A percentile compares a stretch with the other conserved stretches of the same genome.
Evolutionary conservation across 129 eudicot species (phyloP).

Genomic region (Deinandra increscens): DNA sequence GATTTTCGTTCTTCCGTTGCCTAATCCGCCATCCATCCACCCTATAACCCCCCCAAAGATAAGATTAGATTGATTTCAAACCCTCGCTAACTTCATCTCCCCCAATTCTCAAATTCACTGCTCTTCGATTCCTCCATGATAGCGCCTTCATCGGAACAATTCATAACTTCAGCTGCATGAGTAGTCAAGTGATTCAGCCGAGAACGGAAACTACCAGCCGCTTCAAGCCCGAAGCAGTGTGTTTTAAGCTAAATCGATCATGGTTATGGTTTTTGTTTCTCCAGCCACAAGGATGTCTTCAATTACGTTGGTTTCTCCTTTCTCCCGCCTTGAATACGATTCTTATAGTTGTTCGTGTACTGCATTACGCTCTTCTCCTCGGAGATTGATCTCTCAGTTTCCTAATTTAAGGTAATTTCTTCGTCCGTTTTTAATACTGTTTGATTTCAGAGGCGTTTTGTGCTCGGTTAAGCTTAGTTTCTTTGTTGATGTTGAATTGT

Average conservation of each 20-base stretch:
- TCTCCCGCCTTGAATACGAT: slow-evolving; percentile 14
- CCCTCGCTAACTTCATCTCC: slow-evolving; percentile 7
- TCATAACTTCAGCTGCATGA: slow-evolving; percentile 47
- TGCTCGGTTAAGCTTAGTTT: not conserved
- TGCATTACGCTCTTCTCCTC: slow-evolving; percentile 35
- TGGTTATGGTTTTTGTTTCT: slow-evolving; percentile 46
- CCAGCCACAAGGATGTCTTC: slow-evolving; percentile 33
- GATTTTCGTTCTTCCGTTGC: slow-evolving; percentile 12
- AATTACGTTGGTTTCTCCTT: slow-evolving; percentile 26
- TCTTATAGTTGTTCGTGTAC: slow-evolving; percentile 10
- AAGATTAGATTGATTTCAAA: slow-evolving; percentile 26
- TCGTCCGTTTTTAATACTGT: not conserved
- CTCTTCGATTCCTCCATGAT: slow-evolving; percentile 27
- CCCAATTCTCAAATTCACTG: not conserved
- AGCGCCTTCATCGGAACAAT: slow-evolving; percentile 7
- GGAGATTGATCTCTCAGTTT: slow-evolving; percentile 22
- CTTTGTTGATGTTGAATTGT: slow-evolving; percentile 1
- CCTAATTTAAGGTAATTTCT: slow-evolving; percentile 40
- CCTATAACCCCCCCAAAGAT: slow-evolving; percentile 20
- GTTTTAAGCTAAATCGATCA: slow-evolving; percentile 31
- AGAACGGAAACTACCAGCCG: slow-evolving; percentile 19
- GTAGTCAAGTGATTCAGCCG: slow-evolving; percentile 35
- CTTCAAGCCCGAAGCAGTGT: slow-evolving; percentile 38
- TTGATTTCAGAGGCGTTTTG: not conserved
- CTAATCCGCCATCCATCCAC: slow-evolving; percentile 17